Evolutionary conservation across 352 stramenopile species (phyloP), one percentile per base, ranked within the genome.

Genomic region (Phytophthora sp.): DNA sequence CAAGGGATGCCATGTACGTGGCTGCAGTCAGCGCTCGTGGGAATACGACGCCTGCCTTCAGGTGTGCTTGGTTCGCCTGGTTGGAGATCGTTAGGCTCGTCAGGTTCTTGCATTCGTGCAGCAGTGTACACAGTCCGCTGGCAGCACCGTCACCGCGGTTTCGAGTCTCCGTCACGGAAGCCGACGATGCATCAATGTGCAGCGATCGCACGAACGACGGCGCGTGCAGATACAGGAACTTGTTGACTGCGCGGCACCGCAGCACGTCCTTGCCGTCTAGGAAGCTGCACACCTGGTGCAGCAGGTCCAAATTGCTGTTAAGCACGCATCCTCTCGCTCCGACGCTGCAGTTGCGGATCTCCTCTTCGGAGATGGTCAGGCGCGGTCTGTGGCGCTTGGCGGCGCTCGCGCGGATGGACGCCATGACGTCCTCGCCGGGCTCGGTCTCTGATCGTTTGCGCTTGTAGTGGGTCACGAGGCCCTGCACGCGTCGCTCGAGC

Each of bases 401-500:
- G 1, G 53, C 44, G 17, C 26, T 24, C 1, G 69, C 35, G 51
- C 46, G 35, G 3, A 65, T 60, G 8, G 50, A 30, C 20, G 42
- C 52, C 34, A 62, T 51, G 13, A 58, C 13, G 30, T 34, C 58
- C 12, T 68, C 69, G 21, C 28, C 56, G 17, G 49, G 44, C 2
- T 72, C 57, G 4, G 38, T 58, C 15, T 68, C 50, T 1, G 37
- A 48, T 11, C 61, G 61, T 38, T 75, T 76, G 34, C 74, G 69
- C 54, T 85, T 79, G 52, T 87, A 79, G 48, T 82, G 72, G 15
- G 83, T 90, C 55, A 93, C 82, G 20, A 93, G 74, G 21, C 81
- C 70, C 54, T 93, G 84, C 15, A 93, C 81, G 26, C 84, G 82
- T 34, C 84, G 82, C 54, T 88, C 79, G 15, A 93, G 70, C 10